Percentiles rank a stretch among this genome's conserved stretches.
Conservation (phyloP, 768 basidiomycete genomes). For the Nidularia pulvinata region DNA sequence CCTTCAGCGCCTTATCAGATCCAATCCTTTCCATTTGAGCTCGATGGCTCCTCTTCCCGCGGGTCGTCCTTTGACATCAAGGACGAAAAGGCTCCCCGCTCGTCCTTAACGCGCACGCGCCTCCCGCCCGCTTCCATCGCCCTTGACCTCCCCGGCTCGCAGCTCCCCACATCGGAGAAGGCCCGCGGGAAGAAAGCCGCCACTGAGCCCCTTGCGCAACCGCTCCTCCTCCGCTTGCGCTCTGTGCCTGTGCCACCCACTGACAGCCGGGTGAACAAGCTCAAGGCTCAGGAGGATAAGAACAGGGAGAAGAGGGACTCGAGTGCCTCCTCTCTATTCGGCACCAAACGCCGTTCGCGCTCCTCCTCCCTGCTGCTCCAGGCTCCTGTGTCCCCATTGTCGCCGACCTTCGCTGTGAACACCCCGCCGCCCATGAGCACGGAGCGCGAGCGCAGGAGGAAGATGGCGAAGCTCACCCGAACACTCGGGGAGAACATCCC, state of each 20-base stretch:
- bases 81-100: not conserved
- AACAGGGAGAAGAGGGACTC: not conserved
- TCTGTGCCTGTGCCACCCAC: not conserved
- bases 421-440: not conserved
- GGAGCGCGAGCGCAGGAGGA: slow-evolving; percentile 32
- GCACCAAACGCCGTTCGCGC: not conserved
- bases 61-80: not conserved
- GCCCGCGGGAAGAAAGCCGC: slow-evolving; percentile 1
- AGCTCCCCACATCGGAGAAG: not conserved
- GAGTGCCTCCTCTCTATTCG: not conserved
- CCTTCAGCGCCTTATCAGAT: slow-evolving; percentile 12
- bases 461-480: slow-evolving; percentile 57
- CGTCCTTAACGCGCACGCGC: slow-evolving; percentile 1
- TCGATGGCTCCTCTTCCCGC: not conserved
- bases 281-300: too few species aligned
- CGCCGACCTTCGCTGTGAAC: slow-evolving; percentile 9
- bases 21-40: not conserved
- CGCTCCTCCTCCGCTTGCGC: slow-evolving; percentile 11
- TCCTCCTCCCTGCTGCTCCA: not conserved
- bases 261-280: not conserved
- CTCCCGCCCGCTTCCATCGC: slow-evolving; percentile 10
- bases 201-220: slow-evolving; percentile 13
- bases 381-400: slow-evolving; percentile 4
- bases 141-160: slow-evolving; percentile 14
- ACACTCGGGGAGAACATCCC: slow-evolving; percentile 63